Evolutionary conservation across 202 grass and related monocot species (phyloP).

Genomic region (Setaria italica): DNA sequence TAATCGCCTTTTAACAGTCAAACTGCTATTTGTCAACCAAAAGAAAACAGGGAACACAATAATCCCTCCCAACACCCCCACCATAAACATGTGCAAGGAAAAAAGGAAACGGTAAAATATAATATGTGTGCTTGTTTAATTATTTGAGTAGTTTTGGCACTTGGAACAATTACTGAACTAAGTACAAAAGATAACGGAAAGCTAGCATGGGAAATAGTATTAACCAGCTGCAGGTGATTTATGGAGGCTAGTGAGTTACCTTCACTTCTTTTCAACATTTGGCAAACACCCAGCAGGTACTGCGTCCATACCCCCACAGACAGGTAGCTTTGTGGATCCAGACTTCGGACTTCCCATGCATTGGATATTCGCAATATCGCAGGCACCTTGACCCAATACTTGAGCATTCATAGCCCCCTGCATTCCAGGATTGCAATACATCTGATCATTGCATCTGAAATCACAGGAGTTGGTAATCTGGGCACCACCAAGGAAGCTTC

Average conservation of each 20-base stretch:
- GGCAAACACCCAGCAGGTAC: constrained; percentile 60
- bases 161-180: too few relatives aligned
- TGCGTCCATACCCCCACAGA: constrained; percentile 50
- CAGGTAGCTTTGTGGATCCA: constrained; percentile 61
- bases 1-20: background rate
- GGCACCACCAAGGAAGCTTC: constrained; percentile 46
- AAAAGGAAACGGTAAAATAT: too few relatives aligned
- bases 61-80: too few relatives aligned
- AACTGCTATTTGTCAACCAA: background rate
- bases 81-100: too few relatives aligned
- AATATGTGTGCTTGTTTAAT: too few relatives aligned
- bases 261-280: constrained; percentile 66
- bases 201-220: too few relatives aligned
- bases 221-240: too few relatives aligned
- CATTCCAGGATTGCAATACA: constrained; percentile 73
- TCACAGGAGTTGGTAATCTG: constrained; percentile 77
- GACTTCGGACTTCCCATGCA: constrained; percentile 56
- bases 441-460: constrained; percentile 79
- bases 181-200: too few relatives aligned
- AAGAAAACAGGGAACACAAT: background rate
- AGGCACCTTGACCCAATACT: constrained; percentile 53
- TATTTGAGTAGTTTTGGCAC: too few relatives aligned
- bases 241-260: constrained; percentile 36
- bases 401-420: constrained; percentile 53
- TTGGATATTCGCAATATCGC: constrained; percentile 58